Evolutionary conservation across 2,329 filamentous ascomycete genomes (phyloP), one percentile per base, ranked within the genome.

Genomic region (Aurifilum marmelostoma): DNA sequence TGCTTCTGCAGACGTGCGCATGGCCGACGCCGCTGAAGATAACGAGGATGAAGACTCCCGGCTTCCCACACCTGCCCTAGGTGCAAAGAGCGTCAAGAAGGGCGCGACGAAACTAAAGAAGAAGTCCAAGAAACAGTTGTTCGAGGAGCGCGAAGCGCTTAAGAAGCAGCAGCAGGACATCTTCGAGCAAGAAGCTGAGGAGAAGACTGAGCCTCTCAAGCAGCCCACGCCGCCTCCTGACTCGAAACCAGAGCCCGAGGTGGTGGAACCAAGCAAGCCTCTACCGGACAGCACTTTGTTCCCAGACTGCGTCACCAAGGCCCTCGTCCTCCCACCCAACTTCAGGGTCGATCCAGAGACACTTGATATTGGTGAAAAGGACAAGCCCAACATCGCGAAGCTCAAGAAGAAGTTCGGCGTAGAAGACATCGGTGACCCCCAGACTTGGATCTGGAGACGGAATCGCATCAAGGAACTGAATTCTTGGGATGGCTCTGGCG

Each of bases 111-210:
- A 90, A 76, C 73, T 85, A 4, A 92, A 92, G 82, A 93, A 88
- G 82, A 93, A 92, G 79, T 87, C 90, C 0, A 94, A 94, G 83
- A 94, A 92, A 78, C 89, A 94, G 75, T 77, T 92, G 2, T 86
- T 91, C 60, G 89, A 92, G 75, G 90, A 93, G 76, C 84, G 86
- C 27, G 87, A 90, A 74, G 86, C 86, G 14, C 79, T 88, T 67
- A 88, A 88, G 72, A 82, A 83, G 69, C 83, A 87, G 68, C 84
- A 88, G 69, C 83, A 86, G 71, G 81, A 80, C 73, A 82, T 76
- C 66, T 83, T 77, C 54, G 83, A 84, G 58, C 82, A 84, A 68
- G 84, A 84, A 73, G 77, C 77, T 67, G 72, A 80, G 62, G 75
- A 77, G 52, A 77, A 79, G 71, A 74, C 79, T 14, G 75, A 78